These are phyloP conservation scores for Chimonanthus praecox DNA, from an alignment of 164 flowering plant genomes.

Conservation along the genomic window DNA sequence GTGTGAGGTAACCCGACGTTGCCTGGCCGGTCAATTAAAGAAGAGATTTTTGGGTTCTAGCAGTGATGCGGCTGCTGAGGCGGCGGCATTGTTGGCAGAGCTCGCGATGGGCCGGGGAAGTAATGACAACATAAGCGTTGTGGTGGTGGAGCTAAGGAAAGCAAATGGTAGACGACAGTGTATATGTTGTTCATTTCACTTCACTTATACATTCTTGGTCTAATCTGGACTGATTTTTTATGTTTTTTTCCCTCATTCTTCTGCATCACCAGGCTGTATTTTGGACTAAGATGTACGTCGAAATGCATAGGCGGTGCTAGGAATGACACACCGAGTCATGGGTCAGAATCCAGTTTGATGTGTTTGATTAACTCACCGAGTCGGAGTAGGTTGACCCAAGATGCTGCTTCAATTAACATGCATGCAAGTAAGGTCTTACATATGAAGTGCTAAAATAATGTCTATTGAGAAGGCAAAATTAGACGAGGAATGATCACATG, in stretches of 20 bases:
- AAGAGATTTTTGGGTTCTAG: neutral
- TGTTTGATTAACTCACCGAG: too few relatives aligned
- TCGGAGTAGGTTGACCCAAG: too few relatives aligned
- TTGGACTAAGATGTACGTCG: neutral
- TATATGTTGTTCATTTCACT: neutral
- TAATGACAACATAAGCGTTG: slow-evolving; percentile 47
- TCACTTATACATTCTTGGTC: neutral
- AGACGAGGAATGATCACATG: too few relatives aligned
- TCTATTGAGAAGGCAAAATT: too few relatives aligned
- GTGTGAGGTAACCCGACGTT: slow-evolving; percentile 34
- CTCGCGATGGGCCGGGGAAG: slow-evolving; percentile 58
- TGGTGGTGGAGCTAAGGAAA: slow-evolving; percentile 35
- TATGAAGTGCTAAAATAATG: too few relatives aligned
- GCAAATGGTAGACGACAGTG: neutral
- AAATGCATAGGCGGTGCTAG: too few relatives aligned
- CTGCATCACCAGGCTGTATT: neutral
- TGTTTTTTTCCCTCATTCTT: neutral
- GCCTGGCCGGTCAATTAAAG: slow-evolving; percentile 18
- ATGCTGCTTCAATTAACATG: too few relatives aligned
- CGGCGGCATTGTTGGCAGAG: slow-evolving; percentile 43
- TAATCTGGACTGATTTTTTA: neutral
- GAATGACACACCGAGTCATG: too few relatives aligned
- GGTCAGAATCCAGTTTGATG: too few relatives aligned
- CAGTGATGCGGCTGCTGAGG: slow-evolving; percentile 21
- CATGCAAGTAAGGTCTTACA: too few relatives aligned